A percentile compares a stretch with the other conserved stretches of the same genome.
Conservation (phyloP, 225 moss, liverwort and hornwort genomes). For the Rhytidiadelphus loreus region DNA sequence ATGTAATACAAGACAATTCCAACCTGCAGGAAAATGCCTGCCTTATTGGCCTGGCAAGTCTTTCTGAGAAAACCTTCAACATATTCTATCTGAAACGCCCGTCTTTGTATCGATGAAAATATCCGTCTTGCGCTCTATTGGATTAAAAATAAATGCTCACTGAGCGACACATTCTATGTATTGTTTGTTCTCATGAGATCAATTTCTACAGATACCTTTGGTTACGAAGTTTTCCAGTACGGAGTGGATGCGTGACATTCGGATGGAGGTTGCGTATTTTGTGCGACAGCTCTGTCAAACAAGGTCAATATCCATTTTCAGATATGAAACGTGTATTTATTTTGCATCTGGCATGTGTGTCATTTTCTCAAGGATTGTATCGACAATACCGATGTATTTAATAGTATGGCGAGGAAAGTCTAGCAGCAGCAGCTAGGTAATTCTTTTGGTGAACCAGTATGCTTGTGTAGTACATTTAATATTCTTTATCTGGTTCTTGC, state of each 20-base stretch:
- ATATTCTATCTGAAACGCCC: not conserved
- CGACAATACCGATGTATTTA: not conserved
- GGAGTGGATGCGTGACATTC: slow-evolving; percentile 62
- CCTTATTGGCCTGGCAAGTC: slow-evolving; percentile 84
- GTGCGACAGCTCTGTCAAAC: slow-evolving; percentile 83
- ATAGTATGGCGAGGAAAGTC: not conserved
- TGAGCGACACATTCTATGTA: not conserved
- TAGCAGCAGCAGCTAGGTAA: not conserved
- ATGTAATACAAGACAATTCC: slow-evolving; percentile 61
- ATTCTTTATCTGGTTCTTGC: not conserved
- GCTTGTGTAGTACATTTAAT: not conserved
- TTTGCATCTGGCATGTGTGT: not conserved
- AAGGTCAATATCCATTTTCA: slow-evolving; percentile 32
- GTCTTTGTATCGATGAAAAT: not conserved
- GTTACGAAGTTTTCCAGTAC: slow-evolving; percentile 71
- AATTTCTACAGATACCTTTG: slow-evolving; percentile 60
- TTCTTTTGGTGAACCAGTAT: not conserved
- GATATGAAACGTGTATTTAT: not conserved
- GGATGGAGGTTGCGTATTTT: slow-evolving; percentile 82
- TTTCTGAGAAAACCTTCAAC: not conserved
- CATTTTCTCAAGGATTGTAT: not conserved
- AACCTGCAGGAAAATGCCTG: slow-evolving; percentile 92
- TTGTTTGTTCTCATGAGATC: not conserved
- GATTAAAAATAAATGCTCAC: not conserved
- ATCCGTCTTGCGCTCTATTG: not conserved